Percentiles rank a stretch among this genome's conserved stretches.
phyloP scores from a whole-genome alignment of 1,284 basidiomycete genomes.

The Tetrapyrgos nigripes region DNA sequence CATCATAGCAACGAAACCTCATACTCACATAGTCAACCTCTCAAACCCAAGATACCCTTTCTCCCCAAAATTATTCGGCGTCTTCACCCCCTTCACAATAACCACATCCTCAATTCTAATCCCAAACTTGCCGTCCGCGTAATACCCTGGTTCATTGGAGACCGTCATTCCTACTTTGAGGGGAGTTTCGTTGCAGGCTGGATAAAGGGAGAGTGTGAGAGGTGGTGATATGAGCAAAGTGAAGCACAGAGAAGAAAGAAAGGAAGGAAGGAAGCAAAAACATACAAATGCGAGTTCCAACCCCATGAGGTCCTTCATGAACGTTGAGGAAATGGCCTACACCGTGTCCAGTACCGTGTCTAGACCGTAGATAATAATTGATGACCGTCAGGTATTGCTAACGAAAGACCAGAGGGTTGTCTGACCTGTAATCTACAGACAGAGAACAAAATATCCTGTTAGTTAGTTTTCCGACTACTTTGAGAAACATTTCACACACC shows the following conservation, averaged over 20 bases:
- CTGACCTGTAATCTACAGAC: constrained; percentile 52
- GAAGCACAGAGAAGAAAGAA: neutral
- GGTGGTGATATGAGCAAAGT: neutral
- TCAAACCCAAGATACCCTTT: constrained; percentile 88
- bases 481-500: constrained; percentile 49
- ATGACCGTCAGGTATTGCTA: neutral
- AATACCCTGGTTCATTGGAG: constrained; percentile 96
- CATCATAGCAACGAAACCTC: constrained; percentile 30
- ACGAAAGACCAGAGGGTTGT: constrained; percentile 7
- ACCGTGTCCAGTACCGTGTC: constrained; percentile 94
- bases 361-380: constrained; percentile 26
- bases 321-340: constrained; percentile 94
- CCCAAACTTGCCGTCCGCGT: constrained; percentile 91
- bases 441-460: neutral
- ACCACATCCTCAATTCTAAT: constrained; percentile 94
- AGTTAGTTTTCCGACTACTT: neutral
- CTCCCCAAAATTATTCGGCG: constrained; percentile 85
- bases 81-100: constrained; percentile 74
- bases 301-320: constrained; percentile 92
- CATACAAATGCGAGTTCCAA: constrained; percentile 79
- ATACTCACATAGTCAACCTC: constrained; percentile 77
- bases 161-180: constrained; percentile 89
- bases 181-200: constrained; percentile 71
- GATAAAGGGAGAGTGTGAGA: neutral
- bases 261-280: neutral